Conservation (phyloP, 768 basidiomycete species). For the Calvatia gigantea region DNA sequence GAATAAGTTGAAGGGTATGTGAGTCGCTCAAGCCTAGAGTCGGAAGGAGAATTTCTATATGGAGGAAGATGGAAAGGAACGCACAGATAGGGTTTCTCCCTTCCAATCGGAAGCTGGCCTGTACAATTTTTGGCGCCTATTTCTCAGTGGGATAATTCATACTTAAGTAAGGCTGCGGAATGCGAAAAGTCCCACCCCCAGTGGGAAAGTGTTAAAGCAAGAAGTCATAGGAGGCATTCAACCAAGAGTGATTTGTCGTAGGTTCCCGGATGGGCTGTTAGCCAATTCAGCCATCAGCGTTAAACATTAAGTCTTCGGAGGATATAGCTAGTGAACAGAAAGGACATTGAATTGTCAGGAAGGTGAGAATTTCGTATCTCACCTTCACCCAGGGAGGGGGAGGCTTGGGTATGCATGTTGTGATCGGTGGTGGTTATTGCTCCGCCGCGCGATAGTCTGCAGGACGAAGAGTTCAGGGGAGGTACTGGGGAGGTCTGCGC, state of each 20-base stretch:
- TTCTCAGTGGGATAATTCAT: no score
- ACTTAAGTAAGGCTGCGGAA: background rate
- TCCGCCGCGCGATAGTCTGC: background rate
- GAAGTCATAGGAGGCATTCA: background rate
- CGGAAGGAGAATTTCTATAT: no score
- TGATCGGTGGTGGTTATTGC: background rate
- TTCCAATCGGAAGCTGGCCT: background rate
- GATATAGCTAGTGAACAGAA: background rate
- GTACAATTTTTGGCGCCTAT: no score
- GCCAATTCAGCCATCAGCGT: background rate
- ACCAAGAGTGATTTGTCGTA: background rate
- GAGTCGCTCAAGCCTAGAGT: no score
- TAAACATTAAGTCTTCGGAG: background rate
- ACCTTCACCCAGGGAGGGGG: background rate
- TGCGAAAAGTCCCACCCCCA: background rate
- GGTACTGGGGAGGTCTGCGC: background rate
- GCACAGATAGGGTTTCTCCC: no score
- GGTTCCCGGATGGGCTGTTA: background rate
- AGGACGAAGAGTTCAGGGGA: no score
- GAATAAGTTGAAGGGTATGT: slow-evolving; percentile 16
- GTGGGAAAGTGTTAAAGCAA: slow-evolving; percentile 1
- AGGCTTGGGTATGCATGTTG: background rate
- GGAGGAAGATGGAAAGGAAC: no score
- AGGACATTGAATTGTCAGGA: background rate
- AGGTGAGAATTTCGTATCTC: background rate